Evolutionary conservation across 2,329 filamentous ascomycete genomes (phyloP), one percentile per base, ranked within the genome.

Genomic region (Microdochium trichocladiopsis): DNA sequence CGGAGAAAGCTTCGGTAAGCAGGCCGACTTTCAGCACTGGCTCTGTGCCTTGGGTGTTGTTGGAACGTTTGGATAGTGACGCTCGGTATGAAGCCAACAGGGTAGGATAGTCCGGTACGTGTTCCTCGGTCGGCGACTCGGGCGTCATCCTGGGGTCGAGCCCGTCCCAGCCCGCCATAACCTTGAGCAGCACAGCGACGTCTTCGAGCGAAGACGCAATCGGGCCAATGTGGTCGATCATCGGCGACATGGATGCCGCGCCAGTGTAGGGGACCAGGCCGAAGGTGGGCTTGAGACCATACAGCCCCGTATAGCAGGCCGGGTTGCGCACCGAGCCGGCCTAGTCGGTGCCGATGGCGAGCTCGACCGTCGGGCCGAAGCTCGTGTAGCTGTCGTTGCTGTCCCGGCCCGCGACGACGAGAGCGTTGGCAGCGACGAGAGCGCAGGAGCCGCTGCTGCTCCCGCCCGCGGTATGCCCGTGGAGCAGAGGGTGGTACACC

Each of bases 241-340:
- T 69, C 0, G 72, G 67, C 18, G 66, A 57, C 54, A 74, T 61
- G 3, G 65, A 63, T 4, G 64, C 65, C 16, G 70, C 69, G 0
- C 72, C 73, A 0, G 72, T 75, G 53, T 75, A 75, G 1, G 73
- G 73, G 1, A 75, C 62, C 6, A 76, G 58, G 1, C 70, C 69
- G 58, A 66, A 66, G 0, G 70, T 72, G 3, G 69, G 68, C 52
- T 72, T 72, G 8, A 72, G 58, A 2, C 70, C 69, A 41, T 64
- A 66, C 16, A 68, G 57, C 4, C 66, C 66, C 28, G 56, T 62
- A 54, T 56, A 67, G 3, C 53, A 59, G 12, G 65, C 63, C 11
- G 66, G 66, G 25, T 66, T 61, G 2, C 66, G 57, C 18, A 68
- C 60, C 2, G 63, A 66, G 4, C 66, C 66, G 9, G 60, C 65